phyloP scores from a whole-genome alignment of 2,329 filamentous ascomycete genomes.

The Fusarium caatingaense region DNA sequence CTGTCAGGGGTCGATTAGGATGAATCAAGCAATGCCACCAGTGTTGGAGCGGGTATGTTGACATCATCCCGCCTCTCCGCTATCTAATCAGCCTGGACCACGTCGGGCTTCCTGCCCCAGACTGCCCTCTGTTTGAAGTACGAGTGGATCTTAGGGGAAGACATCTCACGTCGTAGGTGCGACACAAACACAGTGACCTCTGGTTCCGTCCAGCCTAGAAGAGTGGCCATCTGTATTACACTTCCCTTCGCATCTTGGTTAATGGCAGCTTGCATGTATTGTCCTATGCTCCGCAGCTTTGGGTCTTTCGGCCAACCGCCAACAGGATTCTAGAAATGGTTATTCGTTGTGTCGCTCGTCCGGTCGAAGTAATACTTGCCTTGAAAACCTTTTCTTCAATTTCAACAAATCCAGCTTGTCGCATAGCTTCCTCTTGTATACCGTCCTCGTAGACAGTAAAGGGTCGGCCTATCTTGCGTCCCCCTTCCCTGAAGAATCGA shows the following conservation, averaged over 20 bases:
- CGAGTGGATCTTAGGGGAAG: conserved; percentile 9
- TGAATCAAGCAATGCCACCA: fast-evolving
- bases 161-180: not conserved
- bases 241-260: not conserved
- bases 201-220: not conserved
- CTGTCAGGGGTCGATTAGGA: too few species aligned
- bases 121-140: conserved; percentile 14
- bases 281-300: not conserved
- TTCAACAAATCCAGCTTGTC: not conserved
- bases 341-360: not conserved
- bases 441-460: not conserved
- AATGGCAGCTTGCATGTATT: not conserved
- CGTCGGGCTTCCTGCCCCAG: conserved; percentile 4
- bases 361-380: not conserved
- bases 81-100: not conserved
- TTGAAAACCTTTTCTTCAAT: not conserved
- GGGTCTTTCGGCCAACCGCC: conserved; percentile 17
- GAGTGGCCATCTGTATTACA: conserved; percentile 1
- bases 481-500: conserved; percentile 12
- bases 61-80: not conserved
- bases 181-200: not conserved
- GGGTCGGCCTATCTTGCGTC: not conserved
- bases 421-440: conserved; percentile 3
- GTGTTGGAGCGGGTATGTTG: too few species aligned
- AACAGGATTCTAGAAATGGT: conserved; percentile 1